Percentiles rank a stretch among this genome's conserved stretches.
Evolutionary conservation across 208 protist genomes (phyloP).

Genomic region (Trypanosoma platydactyli): DNA sequence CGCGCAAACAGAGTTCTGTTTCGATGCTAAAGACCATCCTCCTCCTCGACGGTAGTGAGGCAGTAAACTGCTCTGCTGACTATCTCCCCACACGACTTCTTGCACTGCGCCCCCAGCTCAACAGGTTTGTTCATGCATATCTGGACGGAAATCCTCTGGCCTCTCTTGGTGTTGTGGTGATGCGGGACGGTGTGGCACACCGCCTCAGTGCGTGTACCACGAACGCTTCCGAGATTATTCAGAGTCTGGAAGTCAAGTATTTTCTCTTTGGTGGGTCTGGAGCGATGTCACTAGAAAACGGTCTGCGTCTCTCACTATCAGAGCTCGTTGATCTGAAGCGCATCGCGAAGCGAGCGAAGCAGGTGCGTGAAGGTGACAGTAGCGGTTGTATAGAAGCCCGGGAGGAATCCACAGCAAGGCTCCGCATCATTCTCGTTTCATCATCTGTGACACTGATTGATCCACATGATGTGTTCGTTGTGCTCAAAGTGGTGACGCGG

Average conservation of each 20-base stretch:
- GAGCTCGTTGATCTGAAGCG: constrained; percentile 77
- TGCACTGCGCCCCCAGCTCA: constrained; percentile 63
- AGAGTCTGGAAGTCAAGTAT: constrained; percentile 70
- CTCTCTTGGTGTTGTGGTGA: constrained; percentile 71
- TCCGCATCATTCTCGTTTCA: constrained; percentile 63
- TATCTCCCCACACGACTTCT: constrained; percentile 85
- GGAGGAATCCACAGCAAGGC: constrained; percentile 26
- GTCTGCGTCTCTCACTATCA: constrained; percentile 69
- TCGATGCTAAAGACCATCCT: constrained; percentile 77
- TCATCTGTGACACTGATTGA: constrained; percentile 83
- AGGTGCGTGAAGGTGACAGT: constrained; percentile 11
- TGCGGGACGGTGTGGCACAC: constrained; percentile 74
- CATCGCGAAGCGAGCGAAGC: constrained; percentile 29
- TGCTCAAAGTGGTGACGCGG: constrained; percentile 48
- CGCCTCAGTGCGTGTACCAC: constrained; percentile 63
- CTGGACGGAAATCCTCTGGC: constrained; percentile 73
- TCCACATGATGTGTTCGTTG: constrained; percentile 69
- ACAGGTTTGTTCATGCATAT: constrained; percentile 54
- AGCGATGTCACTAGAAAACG: constrained; percentile 74
- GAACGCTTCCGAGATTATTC: constrained; percentile 59
- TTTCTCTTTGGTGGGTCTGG: constrained; percentile 83
- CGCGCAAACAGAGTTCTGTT: neutral
- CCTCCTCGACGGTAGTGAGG: constrained; percentile 81
- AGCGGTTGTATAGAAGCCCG: constrained; percentile 8
- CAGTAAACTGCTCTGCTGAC: constrained; percentile 79